Conservation (phyloP, 2,329 filamentous ascomycete genomes). For the Dactylonectria estremocensis region DNA sequence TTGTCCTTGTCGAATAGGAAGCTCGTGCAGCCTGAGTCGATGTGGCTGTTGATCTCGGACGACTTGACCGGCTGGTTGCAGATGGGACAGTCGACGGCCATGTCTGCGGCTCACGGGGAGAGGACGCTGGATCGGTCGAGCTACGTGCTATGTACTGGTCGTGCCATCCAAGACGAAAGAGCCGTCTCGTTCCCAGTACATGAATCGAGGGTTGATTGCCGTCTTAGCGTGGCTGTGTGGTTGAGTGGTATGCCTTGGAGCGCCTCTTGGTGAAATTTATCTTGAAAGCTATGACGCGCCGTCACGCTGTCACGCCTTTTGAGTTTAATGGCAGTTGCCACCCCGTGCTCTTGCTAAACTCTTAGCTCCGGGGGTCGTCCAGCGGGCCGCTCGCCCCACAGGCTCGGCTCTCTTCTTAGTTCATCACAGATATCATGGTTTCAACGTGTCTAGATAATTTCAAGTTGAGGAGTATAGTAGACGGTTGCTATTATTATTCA, state of each 20-base stretch:
- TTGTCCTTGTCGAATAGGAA: conserved; percentile 72
- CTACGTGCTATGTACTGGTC: background rate
- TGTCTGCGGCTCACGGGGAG: conserved; percentile 34
- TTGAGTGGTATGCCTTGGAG: background rate
- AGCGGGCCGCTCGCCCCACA: conserved; percentile 5
- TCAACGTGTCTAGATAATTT: no score
- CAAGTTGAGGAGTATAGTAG: background rate
- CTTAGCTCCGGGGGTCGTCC: background rate
- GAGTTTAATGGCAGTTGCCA: conserved; percentile 21
- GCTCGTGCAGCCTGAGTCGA: conserved; percentile 85
- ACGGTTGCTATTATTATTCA: background rate
- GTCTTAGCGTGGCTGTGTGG: background rate
- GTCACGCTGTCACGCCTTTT: conserved; percentile 23
- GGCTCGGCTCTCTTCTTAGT: background rate
- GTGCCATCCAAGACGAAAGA: background rate
- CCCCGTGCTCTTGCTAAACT: background rate
- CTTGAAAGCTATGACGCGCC: conserved; percentile 21
- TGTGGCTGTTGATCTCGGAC: conserved; percentile 87
- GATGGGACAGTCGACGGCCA: conserved; percentile 82
- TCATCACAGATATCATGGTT: background rate
- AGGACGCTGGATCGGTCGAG: background rate
- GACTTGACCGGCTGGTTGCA: conserved; percentile 82
- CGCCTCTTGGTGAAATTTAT: conserved; percentile 10
- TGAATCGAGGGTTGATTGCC: no score
- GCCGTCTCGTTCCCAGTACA: background rate